phyloP scores from a whole-genome alignment of 305 asterid genomes.

The Salvia sclarea region DNA sequence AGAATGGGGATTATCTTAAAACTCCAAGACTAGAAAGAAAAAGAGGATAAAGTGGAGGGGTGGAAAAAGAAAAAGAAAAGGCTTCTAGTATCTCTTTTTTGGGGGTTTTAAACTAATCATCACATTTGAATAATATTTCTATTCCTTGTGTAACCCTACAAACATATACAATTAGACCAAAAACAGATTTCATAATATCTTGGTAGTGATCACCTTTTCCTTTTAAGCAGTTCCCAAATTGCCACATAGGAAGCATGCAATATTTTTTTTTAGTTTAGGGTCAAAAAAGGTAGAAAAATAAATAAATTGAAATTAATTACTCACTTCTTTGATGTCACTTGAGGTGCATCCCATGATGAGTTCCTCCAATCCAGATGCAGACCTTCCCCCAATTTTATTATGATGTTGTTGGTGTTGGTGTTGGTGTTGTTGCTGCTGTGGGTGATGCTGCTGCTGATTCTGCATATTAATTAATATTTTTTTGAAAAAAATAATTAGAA shows the following conservation, averaged over 20 bases:
- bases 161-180: not conserved
- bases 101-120: conserved; percentile 26
- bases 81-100: conserved; percentile 40
- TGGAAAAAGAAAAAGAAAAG: conserved; percentile 44
- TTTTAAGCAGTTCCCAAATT: conserved; percentile 19
- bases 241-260: conserved; percentile 36
- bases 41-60: conserved; percentile 52
- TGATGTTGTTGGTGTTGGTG: conserved; percentile 61
- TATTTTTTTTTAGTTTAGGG: no score
- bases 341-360: conserved; percentile 98
- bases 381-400: conserved; percentile 71
- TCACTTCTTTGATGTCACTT: conserved; percentile 74
- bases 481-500: no score
- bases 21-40: conserved; percentile 40
- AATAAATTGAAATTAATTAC: conserved; percentile 41
- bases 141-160: not conserved
- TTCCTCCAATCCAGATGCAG: conserved; percentile 98
- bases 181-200: not conserved
- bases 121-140: not conserved
- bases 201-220: not conserved
- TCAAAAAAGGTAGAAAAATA: conserved; percentile 30
- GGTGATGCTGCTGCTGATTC: no score
- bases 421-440: conserved; percentile 47
- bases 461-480: no score
- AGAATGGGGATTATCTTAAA: conserved; percentile 26